Base-by-base conservation (phyloP, 805 yeast genomes). In the Candida palmyrensis region DNA sequence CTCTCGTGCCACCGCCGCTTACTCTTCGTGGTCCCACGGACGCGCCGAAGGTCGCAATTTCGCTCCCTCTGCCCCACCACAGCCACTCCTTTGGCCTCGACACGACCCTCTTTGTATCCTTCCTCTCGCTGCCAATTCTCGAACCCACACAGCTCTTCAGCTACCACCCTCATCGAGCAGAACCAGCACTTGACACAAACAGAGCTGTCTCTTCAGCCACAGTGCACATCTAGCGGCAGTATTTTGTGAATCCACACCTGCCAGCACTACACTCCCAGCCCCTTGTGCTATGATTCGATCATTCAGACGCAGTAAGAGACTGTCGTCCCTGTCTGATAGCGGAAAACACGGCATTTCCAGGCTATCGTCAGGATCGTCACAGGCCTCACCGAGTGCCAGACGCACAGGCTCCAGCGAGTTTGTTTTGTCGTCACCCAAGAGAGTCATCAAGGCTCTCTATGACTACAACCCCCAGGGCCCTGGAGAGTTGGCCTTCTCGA, bases 401-500 rank as follows among this genome's bases (percentile, higher is more conserved):
- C 26, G 32, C 10, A 21, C 9, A 9, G 28, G 14, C 5, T 15
- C 47, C 16, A 33, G 39, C 12, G 56, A 43, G 19, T 36, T 42
- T 5, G 44, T 51, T 17, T 48, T 63, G 18, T 55, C 66, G 39
- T 75, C 85, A 3, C 95, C 96, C 4, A 81, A 77, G 40, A 82
- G 82, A 50, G 95, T 86, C 28, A 86, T 92, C 38, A 79, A 78
- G 41, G 97, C 97, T 1, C 60, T 81, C 12, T 78, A 75, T 47
- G 82, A 81, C 49, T 89, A 89, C 57, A 64, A 64, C 27, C 82
- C 95, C 1, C 89, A 81, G 45, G 81, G 83, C 10, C 78, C 85
- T 1, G 87, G 85, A 15, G 97, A 90, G 53, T 68, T 90, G 22
- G 69, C 77, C 19, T 90, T 92, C 54, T 50, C 59, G 27, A 76